Conservation (phyloP, 2,329 filamentous ascomycete species). For the Metarhizium album region DNA sequence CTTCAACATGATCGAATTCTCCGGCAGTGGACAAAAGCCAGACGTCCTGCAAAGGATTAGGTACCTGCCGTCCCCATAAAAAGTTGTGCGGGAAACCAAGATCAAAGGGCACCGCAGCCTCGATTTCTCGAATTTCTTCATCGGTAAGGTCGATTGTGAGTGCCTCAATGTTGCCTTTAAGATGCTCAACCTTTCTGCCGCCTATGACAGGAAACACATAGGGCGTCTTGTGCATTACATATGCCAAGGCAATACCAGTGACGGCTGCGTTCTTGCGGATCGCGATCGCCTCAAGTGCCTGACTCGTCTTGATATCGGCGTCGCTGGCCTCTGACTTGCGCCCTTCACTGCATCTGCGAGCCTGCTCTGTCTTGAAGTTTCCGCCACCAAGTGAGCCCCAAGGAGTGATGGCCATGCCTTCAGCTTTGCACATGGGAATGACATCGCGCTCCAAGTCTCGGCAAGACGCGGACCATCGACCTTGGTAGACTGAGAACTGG, state of each 20-base stretch:
- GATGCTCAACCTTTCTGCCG: conserved; percentile 56
- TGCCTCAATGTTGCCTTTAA: conserved; percentile 60
- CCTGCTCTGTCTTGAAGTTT: conserved; percentile 30
- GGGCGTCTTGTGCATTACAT: conserved; percentile 60
- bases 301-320: conserved; percentile 39
- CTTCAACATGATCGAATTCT: conserved; percentile 38
- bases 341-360: conserved; percentile 24
- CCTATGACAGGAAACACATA: conserved; percentile 67
- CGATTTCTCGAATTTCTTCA: conserved; percentile 57
- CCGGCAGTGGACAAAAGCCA: conserved; percentile 36
- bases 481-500: conserved; percentile 48
- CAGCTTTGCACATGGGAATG: conserved; percentile 31
- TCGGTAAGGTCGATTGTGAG: conserved; percentile 47
- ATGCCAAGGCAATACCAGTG: conserved; percentile 52
- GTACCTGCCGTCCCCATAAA: conserved; percentile 31
- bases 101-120: conserved; percentile 50
- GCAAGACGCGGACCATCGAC: conserved; percentile 27
- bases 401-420: conserved; percentile 43
- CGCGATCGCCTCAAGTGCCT: conserved; percentile 39
- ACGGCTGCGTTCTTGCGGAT: conserved; percentile 30
- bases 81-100: conserved; percentile 57
- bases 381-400: conserved; percentile 48
- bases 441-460: conserved; percentile 33
- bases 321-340: conserved; percentile 32
- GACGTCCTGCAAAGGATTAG: conserved; percentile 28